Evolutionary conservation across 2,329 filamentous ascomycete genomes (phyloP).

Genomic region (Colletotrichum tropicicola): DNA sequence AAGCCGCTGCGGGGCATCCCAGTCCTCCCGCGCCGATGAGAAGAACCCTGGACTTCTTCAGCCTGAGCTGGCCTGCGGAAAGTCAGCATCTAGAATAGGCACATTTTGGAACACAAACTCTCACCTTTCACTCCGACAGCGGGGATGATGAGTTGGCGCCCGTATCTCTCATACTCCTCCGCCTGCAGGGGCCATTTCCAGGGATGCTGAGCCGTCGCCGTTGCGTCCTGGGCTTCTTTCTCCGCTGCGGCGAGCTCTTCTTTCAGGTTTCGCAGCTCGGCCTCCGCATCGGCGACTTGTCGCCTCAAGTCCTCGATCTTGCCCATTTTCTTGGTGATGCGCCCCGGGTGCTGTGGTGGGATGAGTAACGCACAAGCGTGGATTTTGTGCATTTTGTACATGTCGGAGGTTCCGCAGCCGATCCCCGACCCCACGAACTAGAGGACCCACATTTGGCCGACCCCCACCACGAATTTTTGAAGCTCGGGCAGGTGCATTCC

Average conservation of each 20-base stretch:
- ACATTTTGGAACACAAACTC: background rate
- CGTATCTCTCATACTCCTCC: constrained; percentile 87
- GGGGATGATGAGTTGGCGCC: constrained; percentile 88
- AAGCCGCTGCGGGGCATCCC: constrained; percentile 92
- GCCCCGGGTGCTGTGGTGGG: background rate
- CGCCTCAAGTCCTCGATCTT: constrained; percentile 49
- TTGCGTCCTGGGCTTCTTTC: constrained; percentile 30
- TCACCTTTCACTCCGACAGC: constrained; percentile 79
- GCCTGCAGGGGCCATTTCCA: constrained; percentile 74
- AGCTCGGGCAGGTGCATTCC: background rate
- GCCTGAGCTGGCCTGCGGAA: constrained; percentile 73
- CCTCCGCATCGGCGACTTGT: constrained; percentile 58
- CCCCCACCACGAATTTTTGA: constrained; percentile 27
- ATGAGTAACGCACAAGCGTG: background rate
- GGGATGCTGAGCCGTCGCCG: constrained; percentile 7
- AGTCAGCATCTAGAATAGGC: constrained; percentile 2
- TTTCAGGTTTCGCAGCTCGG: constrained; percentile 55
- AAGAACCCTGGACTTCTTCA: constrained; percentile 77
- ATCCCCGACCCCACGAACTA: constrained; percentile 16
- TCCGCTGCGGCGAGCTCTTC: constrained; percentile 54
- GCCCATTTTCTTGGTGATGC: constrained; percentile 42
- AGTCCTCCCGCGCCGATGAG: constrained; percentile 89
- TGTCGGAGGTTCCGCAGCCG: constrained; percentile 17
- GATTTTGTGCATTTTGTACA: background rate
- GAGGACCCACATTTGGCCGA: background rate